Evolutionary conservation across 2,329 filamentous ascomycete species (phyloP), one percentile per base, ranked within the genome.

Genomic region (Simplicillium sp.): DNA sequence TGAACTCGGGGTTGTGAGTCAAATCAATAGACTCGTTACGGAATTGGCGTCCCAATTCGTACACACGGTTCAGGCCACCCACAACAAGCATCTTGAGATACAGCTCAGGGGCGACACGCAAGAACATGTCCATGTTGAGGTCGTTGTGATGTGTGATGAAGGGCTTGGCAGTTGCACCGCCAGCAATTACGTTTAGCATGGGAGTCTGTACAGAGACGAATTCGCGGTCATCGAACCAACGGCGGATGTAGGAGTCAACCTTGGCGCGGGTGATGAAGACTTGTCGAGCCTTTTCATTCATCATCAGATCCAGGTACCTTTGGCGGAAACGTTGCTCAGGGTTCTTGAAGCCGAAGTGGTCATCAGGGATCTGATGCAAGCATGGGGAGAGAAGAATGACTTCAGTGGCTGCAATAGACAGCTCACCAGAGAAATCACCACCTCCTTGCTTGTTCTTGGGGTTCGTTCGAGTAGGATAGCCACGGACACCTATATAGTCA

Each of bases 121-220:
- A 84, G 67, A 84, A 97, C 63, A 98, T 82, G 53, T 95, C 82
- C 80, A 94, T 88, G 62, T 95, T 79, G 39, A 92, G 75, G 40
- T 97, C 92, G 64, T 98, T 98, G 71, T 97, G 92, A 64, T 94
- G 84, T 12, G 92, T 97, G 51, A 85, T 73, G 66, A 98, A 98
- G 5, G 92, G 92, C 69, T 61, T 88, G 44, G 92, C 92, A 1
- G 92, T 97, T 29, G 92, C 92, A 58, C 92, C 92, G 52, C 92
- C 94, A 25, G 92, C 88, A 58, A 95, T 94, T 55, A 85, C 78
- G 61, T 95, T 94, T 77, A 98, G 89, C 79, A 97, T 96, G 5
- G 92, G 90, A 1, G 92, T 98, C 67, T 97, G 87, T 18, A 97
- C 89, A 61, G 96, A 89, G 42, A 88, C 73, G 62, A 98, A 98